Evolutionary conservation across 1,284 basidiomycete genomes (phyloP), one percentile per base, ranked within the genome.

Genomic region (Puccinia brachypodii): DNA sequence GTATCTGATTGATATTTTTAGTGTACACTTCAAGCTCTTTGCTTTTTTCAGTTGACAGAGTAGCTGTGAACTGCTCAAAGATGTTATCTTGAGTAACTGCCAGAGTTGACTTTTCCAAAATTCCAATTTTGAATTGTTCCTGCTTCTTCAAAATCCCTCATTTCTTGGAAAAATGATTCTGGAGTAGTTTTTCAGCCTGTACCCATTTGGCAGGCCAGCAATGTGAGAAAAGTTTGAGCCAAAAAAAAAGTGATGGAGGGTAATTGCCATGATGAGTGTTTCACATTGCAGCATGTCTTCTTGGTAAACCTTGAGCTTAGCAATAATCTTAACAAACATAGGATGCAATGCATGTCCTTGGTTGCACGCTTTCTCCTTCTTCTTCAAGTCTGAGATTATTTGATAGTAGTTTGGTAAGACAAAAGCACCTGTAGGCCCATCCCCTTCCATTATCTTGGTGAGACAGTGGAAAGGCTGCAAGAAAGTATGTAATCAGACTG

Each of bases 361-460:
- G 4, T 3, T n/a, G 31, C 56, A 28, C 0, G 9, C 38, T 28
- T 0, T 22, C 19, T 76, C 28, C 19, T 76, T 58, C 14, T 28
- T 60, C 42, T 76, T 76, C 47, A 76, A 33, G 31, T 69, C 28
- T 2, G 1, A 3, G n/a, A 69, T 69, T 28, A n/a, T 14, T 8
- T 62, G 74, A 31, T 40, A 42, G 25, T 76, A 76, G 9, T 76
- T 47, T 1, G 38, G 11, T 0, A 76, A 7, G 4, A 76, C 56
- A 44, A 76, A 44, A 19, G 40, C 56, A 62, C 74, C 47, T n/a
- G 71, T 73, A 0, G 71, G 71, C 1, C 71, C 47, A 56, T 73
- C 53, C 0, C 71, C 74, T 22, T 62, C 74, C 47, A 74, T 74
- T 33, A 6, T 11, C 31, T 74, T 56, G 7, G 72, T 75, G 1